A percentile compares a stretch with the other conserved stretches of the same genome.
phyloP scores from a whole-genome alignment of 352 stramenopile genomes.

The Phytopythium sindhum region DNA sequence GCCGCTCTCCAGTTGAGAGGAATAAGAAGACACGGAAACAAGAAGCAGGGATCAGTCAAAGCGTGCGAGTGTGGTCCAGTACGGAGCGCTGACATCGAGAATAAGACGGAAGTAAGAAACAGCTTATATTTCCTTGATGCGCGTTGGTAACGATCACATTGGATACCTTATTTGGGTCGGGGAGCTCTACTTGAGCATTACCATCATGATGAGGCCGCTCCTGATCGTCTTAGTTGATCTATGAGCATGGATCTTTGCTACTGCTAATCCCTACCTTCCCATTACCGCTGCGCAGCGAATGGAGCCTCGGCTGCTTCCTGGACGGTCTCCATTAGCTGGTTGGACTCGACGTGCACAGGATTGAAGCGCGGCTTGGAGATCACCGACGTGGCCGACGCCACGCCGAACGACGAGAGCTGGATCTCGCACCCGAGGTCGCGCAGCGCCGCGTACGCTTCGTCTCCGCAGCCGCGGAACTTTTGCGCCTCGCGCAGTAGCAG shows the following conservation, averaged over 20 bases:
- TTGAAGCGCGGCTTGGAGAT: slow-evolving; percentile 49
- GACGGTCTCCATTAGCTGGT: slow-evolving; percentile 45
- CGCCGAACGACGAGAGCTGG: slow-evolving; percentile 55
- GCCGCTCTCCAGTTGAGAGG: too few relatives aligned
- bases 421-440: slow-evolving; percentile 73
- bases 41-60: slow-evolving; percentile 1
- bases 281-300: slow-evolving; percentile 21
- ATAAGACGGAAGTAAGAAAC: slow-evolving; percentile 14
- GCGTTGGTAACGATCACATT: background rate
- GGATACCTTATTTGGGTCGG: background rate
- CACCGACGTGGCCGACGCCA: slow-evolving; percentile 12
- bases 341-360: slow-evolving; percentile 56
- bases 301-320: slow-evolving; percentile 51
- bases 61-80: background rate
- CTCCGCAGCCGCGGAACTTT: slow-evolving; percentile 58
- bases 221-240: background rate
- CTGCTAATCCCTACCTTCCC: background rate
- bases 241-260: too few relatives aligned
- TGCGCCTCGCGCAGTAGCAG: slow-evolving; percentile 57
- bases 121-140: background rate
- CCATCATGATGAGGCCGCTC: too few relatives aligned
- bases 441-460: slow-evolving; percentile 76
- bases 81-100: background rate
- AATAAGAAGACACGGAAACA: slow-evolving; percentile 1
- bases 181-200: background rate